phyloP scores from a whole-genome alignment of 345 rosid genomes.

The Syzygium grande region DNA sequence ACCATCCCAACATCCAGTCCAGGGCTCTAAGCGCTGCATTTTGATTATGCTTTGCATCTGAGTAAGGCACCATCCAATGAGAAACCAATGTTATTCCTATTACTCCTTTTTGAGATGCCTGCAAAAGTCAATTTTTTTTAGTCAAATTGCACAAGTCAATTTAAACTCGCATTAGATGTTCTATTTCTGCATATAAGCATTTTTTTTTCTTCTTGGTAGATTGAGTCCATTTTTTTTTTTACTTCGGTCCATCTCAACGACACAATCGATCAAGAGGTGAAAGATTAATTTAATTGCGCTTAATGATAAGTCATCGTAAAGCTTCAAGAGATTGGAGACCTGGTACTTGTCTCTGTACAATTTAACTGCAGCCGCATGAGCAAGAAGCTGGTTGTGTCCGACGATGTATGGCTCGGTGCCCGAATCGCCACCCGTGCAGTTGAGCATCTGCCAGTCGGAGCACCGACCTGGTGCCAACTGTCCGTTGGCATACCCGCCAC shows the following conservation, averaged over 20 bases:
- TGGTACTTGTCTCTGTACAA: constrained; percentile 28
- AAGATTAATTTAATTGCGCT: not conserved
- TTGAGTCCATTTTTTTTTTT: not conserved
- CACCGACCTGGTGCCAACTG: constrained; percentile 30
- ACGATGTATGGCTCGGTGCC: constrained; percentile 36
- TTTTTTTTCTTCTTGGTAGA: not conserved
- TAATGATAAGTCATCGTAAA: not conserved
- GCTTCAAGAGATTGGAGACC: constrained; percentile 3
- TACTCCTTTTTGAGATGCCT: constrained; percentile 20
- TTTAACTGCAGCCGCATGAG: constrained; percentile 35
- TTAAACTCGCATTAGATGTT: not conserved
- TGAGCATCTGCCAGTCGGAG: constrained; percentile 12
- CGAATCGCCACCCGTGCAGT: constrained; percentile 39
- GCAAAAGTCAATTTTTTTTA: not conserved
- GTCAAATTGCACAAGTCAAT: not conserved
- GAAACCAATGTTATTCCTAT: constrained; percentile 23
- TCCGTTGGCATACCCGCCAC: constrained; percentile 14
- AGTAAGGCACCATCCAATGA: constrained; percentile 15
- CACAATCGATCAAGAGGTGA: not conserved
- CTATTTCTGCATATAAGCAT: not conserved
- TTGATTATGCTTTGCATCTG: not conserved
- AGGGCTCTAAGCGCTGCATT: constrained; percentile 19
- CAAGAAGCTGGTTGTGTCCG: constrained; percentile 34
- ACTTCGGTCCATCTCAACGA: not conserved
- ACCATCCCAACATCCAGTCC: constrained; percentile 41